Base-by-base conservation (phyloP, 345 rosid genomes). In the Eucalyptus regnans region DNA sequence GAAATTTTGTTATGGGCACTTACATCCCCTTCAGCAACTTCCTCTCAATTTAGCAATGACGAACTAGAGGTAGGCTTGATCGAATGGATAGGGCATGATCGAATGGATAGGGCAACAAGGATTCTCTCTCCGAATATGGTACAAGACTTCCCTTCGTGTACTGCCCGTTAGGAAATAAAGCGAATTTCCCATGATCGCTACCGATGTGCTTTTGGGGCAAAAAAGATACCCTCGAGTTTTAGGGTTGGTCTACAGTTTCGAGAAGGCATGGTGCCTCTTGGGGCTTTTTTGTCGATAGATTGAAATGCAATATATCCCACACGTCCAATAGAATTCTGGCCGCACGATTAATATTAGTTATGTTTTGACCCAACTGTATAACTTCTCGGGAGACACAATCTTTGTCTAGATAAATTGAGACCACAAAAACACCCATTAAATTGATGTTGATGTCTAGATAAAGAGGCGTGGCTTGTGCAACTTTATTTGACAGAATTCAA, bases 291-390 rank as follows among this genome's bases (percentile, higher is more conserved):
- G 11, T 25, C 7, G 84, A 11, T 41, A 41, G 27, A 10, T 17
- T 6, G 8, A 41, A 76, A 41, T 20, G 48, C 29, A 20, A 22
- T 41, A 18, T 9, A 33, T 18, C 8, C 23, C 23, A 33, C 43
- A 8, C 4, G 7, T 68, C 16, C 80, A 4, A 16, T 33, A 16
- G 12, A 31, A 31, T 68, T 33, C 13, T 20, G 48, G 14, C 48
- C 12, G 23, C 7, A 11, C 7, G 9, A 5, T 41, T 37, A 25
- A 20, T 22, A 76, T 41, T 20, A 5, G 12, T 37, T 71, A 71
- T 0, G 4, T 2, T 71, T 71, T 12, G 27, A 33, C 0, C 81
- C 46, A 18, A 37, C 12, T 5, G 12, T 41, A 23, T 5, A 71
- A 33, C 25, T 6, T 76, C 84, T 20, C 84, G 2, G 14, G 12